phyloP scores from a whole-genome alignment of 2,329 filamentous ascomycete species.

The Decorospora gaudefroyi region DNA sequence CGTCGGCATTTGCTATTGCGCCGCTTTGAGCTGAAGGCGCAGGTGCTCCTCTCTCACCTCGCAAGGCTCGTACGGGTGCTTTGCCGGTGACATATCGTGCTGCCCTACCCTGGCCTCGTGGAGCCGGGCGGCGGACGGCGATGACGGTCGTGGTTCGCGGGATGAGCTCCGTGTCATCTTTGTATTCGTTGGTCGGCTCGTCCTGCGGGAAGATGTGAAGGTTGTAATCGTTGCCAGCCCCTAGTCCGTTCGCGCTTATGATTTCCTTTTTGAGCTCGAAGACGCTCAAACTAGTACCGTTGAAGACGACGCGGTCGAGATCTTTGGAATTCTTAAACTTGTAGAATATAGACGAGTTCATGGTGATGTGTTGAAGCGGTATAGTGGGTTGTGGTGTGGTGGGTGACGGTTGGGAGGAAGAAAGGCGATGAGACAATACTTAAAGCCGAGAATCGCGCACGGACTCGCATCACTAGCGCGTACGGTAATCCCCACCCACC shows the following conservation, averaged over 20 bases:
- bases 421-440: conserved; percentile 8
- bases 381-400: conserved; percentile 6
- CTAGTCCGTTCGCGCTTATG: conserved; percentile 88
- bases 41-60: no score
- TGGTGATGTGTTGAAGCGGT: conserved; percentile 51
- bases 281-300: conserved; percentile 95
- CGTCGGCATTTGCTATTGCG: conserved; percentile 95
- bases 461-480: neutral
- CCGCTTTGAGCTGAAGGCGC: conserved; percentile 56
- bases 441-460: no score
- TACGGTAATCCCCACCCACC: no score
- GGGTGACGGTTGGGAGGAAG: conserved; percentile 12
- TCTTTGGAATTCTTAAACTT: conserved; percentile 99
- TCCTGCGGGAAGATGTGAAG: conserved; percentile 93
- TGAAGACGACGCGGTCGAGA: conserved; percentile 90
- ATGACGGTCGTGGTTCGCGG: conserved; percentile 93
- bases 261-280: conserved; percentile 99
- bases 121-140: conserved; percentile 80
- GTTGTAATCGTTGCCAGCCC: conserved; percentile 95
- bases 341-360: conserved; percentile 99
- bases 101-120: conserved; percentile 85
- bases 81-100: conserved; percentile 96
- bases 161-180: conserved; percentile 97
- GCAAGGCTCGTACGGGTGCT: conserved; percentile 80
- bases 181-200: conserved; percentile 83